Percentiles rank a stretch among this genome's conserved stretches.
Conservation (phyloP, 768 basidiomycete species). For the Lactarius deliciosus region DNA sequence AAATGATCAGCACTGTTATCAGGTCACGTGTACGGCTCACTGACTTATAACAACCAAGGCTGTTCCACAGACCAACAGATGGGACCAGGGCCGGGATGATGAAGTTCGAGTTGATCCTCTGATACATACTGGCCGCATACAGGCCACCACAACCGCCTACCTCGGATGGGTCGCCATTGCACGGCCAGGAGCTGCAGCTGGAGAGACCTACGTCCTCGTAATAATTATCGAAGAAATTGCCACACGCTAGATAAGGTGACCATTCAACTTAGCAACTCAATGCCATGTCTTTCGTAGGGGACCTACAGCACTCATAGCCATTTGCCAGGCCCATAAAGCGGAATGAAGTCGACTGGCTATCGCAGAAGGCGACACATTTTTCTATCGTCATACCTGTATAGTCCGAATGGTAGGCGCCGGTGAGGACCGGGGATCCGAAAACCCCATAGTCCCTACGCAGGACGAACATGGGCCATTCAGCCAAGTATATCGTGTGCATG, state of each 20-base stretch:
- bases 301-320: constrained; percentile 55
- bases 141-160: constrained; percentile 52
- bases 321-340: constrained; percentile 70
- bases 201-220: constrained; percentile 46
- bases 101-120: constrained; percentile 51
- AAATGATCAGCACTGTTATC: background rate
- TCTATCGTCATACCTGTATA: constrained; percentile 59
- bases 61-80: constrained; percentile 60
- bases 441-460: background rate
- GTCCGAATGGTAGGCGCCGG: constrained; percentile 45
- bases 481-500: no score
- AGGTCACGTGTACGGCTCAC: constrained; percentile 21
- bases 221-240: constrained; percentile 42
- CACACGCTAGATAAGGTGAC: background rate
- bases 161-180: constrained; percentile 56
- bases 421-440: constrained; percentile 41
- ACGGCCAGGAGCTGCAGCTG: constrained; percentile 52
- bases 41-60: constrained; percentile 70
- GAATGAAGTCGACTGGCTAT: constrained; percentile 40
- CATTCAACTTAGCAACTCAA: background rate
- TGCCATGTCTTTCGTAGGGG: background rate
- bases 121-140: constrained; percentile 49
- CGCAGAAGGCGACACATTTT: constrained; percentile 45
- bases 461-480: no score
- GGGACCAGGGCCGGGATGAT: constrained; percentile 47